Conservation (phyloP, 2,329 filamentous ascomycete species). For the Aspergillus uvarum region DNA sequence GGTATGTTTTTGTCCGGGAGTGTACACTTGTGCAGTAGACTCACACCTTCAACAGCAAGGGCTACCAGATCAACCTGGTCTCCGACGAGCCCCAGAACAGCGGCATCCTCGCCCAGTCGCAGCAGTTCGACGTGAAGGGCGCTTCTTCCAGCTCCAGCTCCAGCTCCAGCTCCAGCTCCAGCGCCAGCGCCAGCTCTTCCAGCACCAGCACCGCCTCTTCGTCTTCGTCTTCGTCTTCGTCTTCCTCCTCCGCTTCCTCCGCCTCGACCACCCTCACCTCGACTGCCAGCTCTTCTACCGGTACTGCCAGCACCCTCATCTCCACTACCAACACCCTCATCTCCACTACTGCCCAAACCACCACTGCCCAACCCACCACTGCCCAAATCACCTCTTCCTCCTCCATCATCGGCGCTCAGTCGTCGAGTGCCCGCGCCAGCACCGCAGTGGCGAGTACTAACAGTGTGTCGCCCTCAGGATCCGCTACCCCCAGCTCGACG, state of each 20-base stretch:
- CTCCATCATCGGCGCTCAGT: neutral
- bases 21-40: neutral
- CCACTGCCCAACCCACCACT: slow-evolving; percentile 1
- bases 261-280: slow-evolving; percentile 11
- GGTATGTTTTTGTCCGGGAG: slow-evolving; percentile 19
- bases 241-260: slow-evolving; percentile 14
- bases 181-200: slow-evolving; percentile 7
- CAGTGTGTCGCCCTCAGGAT: slow-evolving; percentile 6
- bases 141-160: slow-evolving; percentile 20
- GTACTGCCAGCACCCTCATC: slow-evolving; percentile 1
- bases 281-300: slow-evolving; percentile 11
- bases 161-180: slow-evolving; percentile 11
- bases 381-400: neutral
- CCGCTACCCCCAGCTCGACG: slow-evolving; percentile 2
- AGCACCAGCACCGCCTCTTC: slow-evolving; percentile 15
- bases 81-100: slow-evolving; percentile 34
- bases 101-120: slow-evolving; percentile 45
- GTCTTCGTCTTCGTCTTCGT: slow-evolving; percentile 8
- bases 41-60: slow-evolving; percentile 21
- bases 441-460: slow-evolving; percentile 14
- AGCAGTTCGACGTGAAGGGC: slow-evolving; percentile 34
- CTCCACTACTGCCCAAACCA: slow-evolving; percentile 2
- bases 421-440: slow-evolving; percentile 8
- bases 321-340: neutral
- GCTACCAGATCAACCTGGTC: slow-evolving; percentile 44